Conservation (phyloP, 192 early-diverging fungal genomes). For the Rhizoclosmatium globosum region DNA sequence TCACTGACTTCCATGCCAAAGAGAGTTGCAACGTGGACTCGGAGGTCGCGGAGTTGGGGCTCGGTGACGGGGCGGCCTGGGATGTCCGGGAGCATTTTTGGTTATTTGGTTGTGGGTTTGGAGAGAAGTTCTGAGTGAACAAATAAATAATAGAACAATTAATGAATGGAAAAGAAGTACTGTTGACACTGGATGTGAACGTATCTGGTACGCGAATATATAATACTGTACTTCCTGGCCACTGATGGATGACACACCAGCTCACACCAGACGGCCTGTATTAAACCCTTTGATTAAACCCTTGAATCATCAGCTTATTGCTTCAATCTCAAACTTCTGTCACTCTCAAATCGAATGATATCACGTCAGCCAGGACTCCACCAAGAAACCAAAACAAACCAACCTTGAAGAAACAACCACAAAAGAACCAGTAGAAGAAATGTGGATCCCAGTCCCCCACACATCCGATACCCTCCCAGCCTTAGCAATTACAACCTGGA, state of each 20-base stretch:
- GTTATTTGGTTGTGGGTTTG: neutral
- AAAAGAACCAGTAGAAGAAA: neutral
- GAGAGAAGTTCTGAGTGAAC: neutral
- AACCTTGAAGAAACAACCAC: no score
- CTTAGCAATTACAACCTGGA: constrained; percentile 17
- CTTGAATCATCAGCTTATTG: no score
- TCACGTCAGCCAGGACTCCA: no score
- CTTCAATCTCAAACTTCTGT: no score
- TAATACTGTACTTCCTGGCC: no score
- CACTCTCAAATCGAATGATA: no score
- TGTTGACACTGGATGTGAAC: neutral
- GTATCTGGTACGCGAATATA: no score
- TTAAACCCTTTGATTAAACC: no score
- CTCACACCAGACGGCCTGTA: no score
- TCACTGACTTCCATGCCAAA: constrained; percentile 21
- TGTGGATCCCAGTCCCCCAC: constrained; percentile 4
- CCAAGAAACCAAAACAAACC: neutral
- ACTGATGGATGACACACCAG: no score
- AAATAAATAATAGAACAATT: neutral
- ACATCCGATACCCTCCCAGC: neutral
- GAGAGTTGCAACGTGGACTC: neutral
- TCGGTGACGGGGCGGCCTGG: constrained; percentile 33
- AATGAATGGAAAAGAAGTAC: no score
- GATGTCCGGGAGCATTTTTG: constrained; percentile 41
- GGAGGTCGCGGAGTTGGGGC: constrained; percentile 32